These are phyloP conservation scores for Leishmania tropica DNA, from an alignment of 208 protist genomes.

Conservation along the genomic window DNA sequence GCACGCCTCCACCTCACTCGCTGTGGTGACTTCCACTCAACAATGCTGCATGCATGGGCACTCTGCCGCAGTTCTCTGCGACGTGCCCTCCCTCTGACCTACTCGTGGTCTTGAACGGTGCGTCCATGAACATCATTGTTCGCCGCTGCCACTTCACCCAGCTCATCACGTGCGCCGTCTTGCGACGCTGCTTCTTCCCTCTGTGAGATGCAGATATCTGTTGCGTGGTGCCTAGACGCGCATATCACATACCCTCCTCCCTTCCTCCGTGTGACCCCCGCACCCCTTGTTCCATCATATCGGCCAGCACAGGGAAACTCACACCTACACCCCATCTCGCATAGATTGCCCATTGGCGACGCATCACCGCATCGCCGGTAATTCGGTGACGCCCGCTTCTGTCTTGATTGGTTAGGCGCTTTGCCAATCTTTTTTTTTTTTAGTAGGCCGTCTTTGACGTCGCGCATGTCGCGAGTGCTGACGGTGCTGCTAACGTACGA, in stretches of 20 bases:
- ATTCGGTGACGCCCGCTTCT: neutral
- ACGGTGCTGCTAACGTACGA: conserved; percentile 87
- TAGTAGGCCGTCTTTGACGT: neutral
- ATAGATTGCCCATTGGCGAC: neutral
- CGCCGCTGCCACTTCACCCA: neutral
- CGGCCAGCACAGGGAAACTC: neutral
- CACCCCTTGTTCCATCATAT: neutral
- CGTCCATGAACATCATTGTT: neutral
- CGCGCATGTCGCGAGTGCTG: conserved; percentile 45
- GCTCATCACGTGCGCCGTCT: neutral
- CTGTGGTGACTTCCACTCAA: neutral
- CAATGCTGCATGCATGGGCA: neutral
- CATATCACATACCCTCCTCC: neutral
- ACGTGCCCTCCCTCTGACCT: neutral
- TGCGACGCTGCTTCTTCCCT: neutral
- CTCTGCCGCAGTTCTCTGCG: neutral
- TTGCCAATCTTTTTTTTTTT: neutral
- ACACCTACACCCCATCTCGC: neutral
- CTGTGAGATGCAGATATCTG: neutral
- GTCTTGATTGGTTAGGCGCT: neutral
- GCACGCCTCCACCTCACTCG: neutral
- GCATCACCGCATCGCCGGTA: neutral
- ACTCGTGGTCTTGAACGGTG: neutral
- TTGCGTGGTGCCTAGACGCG: neutral
- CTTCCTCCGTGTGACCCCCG: neutral